Percentiles rank a stretch among this genome's conserved stretches.
These are phyloP conservation scores for Naganishia kalamii DNA, from an alignment of 768 basidiomycete genomes.

Conservation along the genomic window DNA sequence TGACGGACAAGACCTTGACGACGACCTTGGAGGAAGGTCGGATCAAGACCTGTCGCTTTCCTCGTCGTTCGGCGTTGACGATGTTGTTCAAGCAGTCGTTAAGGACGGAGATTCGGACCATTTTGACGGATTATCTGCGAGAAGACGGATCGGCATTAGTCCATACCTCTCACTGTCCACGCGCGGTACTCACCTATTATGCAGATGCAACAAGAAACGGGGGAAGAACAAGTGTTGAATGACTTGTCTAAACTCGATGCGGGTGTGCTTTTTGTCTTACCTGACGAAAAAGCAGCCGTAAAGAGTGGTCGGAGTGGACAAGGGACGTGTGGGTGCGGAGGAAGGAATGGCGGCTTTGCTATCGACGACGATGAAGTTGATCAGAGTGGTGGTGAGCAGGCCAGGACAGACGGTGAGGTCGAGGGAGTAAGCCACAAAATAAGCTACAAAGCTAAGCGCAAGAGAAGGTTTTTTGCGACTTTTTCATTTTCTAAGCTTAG, in stretches of 20 bases:
- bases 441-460: not conserved
- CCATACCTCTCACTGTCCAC: too few species aligned
- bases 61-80: conserved; percentile 98
- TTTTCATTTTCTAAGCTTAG: not conserved
- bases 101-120: conserved; percentile 51
- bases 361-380: not conserved
- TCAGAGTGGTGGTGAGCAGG: conserved; percentile 1
- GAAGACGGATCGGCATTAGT: not conserved
- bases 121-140: conserved; percentile 35
- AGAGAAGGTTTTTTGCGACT: not conserved
- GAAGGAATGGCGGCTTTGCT: not conserved
- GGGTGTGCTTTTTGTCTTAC: conserved; percentile 40
- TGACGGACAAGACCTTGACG: conserved; percentile 93
- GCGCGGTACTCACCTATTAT: conserved; percentile 5
- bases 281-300: conserved; percentile 38
- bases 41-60: conserved; percentile 98
- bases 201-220: not conserved
- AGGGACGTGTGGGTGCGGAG: conserved; percentile 9
- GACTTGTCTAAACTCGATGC: conserved; percentile 38
- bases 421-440: not conserved
- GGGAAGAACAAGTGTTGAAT: conserved; percentile 1
- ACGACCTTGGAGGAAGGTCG: conserved; percentile 96
- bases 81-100: conserved; percentile 71
- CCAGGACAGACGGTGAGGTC: not conserved
- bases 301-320: conserved; percentile 31